A percentile compares a stretch with the other conserved stretches of the same genome.
Conservation (phyloP, 169 alveolate species). For the Plasmodium vinckei region DNA sequence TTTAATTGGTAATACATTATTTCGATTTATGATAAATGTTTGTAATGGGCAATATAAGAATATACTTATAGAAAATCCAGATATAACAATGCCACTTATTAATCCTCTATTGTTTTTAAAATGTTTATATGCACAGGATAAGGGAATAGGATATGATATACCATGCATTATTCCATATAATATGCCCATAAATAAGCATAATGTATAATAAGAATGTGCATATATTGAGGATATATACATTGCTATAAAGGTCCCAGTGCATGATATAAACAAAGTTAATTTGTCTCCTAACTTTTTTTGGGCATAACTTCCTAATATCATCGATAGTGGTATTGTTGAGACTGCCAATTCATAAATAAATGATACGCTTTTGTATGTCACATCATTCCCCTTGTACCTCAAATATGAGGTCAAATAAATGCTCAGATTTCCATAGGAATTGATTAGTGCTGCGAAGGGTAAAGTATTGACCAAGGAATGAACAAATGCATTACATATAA, state of each 20-base stretch:
- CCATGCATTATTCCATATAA: constrained; percentile 47
- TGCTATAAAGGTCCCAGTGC: constrained; percentile 20
- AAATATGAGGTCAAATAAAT: constrained; percentile 69
- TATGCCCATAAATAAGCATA: constrained; percentile 58
- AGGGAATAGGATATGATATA: constrained; percentile 51
- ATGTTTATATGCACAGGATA: constrained; percentile 65
- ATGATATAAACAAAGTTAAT: constrained; percentile 16
- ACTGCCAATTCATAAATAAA: constrained; percentile 44
- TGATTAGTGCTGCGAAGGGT: constrained; percentile 22
- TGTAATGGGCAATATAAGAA: constrained; percentile 64
- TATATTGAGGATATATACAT: constrained; percentile 45
- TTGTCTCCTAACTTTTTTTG: constrained; percentile 52
- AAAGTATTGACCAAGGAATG: not conserved
- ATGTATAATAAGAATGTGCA: constrained; percentile 46
- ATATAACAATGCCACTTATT: constrained; percentile 60
- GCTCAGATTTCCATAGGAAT: constrained; percentile 67
- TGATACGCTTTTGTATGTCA: constrained; percentile 46
- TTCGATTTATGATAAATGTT: constrained; percentile 30
- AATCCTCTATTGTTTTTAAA: constrained; percentile 64
- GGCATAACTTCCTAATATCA: constrained; percentile 41
- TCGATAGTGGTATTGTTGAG: constrained; percentile 27
- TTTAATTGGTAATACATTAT: constrained; percentile 17
- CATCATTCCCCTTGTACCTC: constrained; percentile 49
- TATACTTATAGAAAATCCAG: constrained; percentile 61
- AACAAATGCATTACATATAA: too few relatives aligned